Percentiles rank a stretch among this genome's conserved stretches.
Conservation (phyloP, 352 stramenopile genomes). For the Pythium dissotocum region DNA sequence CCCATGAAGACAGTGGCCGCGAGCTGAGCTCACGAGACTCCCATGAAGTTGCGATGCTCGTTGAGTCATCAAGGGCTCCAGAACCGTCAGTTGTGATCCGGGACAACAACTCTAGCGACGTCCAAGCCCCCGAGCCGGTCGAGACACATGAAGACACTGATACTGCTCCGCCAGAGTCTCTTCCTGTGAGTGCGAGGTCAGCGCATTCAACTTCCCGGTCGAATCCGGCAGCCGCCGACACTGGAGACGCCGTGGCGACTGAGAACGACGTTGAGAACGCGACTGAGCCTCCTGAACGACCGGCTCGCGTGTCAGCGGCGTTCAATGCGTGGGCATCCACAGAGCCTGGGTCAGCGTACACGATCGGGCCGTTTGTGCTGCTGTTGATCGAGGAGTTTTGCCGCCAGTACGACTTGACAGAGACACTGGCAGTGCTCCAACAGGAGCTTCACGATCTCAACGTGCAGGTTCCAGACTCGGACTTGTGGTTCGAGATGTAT, state of each 20-base stretch:
- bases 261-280: not conserved
- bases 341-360: conserved; percentile 12
- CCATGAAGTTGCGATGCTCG: not conserved
- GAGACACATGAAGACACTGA: not conserved
- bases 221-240: not conserved
- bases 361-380: conserved; percentile 43
- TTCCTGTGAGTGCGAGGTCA: not conserved
- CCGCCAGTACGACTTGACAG: conserved; percentile 35
- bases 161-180: not conserved
- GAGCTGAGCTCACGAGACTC: not conserved
- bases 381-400: conserved; percentile 69
- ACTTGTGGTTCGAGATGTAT: conserved; percentile 68
- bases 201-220: not conserved
- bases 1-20: not conserved
- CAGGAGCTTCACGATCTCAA: conserved; percentile 39
- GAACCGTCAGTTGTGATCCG: not conserved
- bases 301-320: not conserved
- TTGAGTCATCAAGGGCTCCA: not conserved
- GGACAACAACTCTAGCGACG: not conserved
- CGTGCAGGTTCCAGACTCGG: conserved; percentile 24
- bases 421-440: conserved; percentile 37
- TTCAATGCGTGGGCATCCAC: conserved; percentile 15
- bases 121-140: not conserved
- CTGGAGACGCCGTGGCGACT: not conserved
- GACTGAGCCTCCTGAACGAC: not conserved